Percentiles rank a stretch among this genome's conserved stretches.
These are phyloP conservation scores for Xerocomus spinulosus DNA, from an alignment of 768 basidiomycete species.

Conservation along the genomic window DNA sequence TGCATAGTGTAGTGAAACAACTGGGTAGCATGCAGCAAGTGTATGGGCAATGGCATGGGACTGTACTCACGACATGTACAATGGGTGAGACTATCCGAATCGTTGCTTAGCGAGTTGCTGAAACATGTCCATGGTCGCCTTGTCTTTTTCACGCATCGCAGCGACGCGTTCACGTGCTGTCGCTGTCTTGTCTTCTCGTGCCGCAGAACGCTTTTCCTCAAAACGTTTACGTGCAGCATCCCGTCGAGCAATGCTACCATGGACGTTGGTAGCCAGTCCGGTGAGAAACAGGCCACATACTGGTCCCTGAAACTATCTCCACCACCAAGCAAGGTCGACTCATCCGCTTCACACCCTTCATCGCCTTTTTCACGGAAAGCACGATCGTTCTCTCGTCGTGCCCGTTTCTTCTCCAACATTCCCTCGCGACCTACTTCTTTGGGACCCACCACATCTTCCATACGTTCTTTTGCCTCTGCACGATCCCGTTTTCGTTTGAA, in stretches of 20 bases:
- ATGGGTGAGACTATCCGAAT: slow-evolving; percentile 53
- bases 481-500: slow-evolving; percentile 66
- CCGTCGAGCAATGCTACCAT: slow-evolving; percentile 60
- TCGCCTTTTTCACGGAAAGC: slow-evolving; percentile 70
- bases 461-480: slow-evolving; percentile 56
- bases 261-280: slow-evolving; percentile 4
- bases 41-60: neutral
- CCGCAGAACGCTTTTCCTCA: slow-evolving; percentile 43
- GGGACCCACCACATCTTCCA: slow-evolving; percentile 81
- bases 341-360: slow-evolving; percentile 74
- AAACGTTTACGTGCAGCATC: slow-evolving; percentile 67
- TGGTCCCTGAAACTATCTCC: slow-evolving; percentile 76
- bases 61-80: slow-evolving; percentile 16
- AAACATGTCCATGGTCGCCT: slow-evolving; percentile 96
- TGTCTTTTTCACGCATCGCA: slow-evolving; percentile 73
- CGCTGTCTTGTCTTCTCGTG: slow-evolving; percentile 47
- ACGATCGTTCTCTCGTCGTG: slow-evolving; percentile 64
- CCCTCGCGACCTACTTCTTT: slow-evolving; percentile 77
- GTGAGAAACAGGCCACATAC: slow-evolving; percentile 38
- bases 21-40: neutral
- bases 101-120: slow-evolving; percentile 84
- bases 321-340: slow-evolving; percentile 76
- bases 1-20: neutral
- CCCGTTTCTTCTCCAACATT: slow-evolving; percentile 82
- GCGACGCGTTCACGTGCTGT: slow-evolving; percentile 56